Evolutionary conservation across 495 filamentous ascomycete species (phyloP).

Genomic region (Peziza echinospora): DNA sequence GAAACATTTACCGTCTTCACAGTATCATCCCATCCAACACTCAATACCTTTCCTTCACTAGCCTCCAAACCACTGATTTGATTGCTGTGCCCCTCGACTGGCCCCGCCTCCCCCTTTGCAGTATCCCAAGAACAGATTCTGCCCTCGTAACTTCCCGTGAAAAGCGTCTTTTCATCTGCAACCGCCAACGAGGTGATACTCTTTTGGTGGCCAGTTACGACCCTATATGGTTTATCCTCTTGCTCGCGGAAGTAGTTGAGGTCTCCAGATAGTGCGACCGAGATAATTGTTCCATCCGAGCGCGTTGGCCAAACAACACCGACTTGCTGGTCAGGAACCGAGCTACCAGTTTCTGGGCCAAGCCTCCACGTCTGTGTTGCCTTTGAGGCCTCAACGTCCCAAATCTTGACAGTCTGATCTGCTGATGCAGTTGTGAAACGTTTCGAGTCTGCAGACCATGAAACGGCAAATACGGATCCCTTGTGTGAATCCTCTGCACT

Average conservation of each 20-base stretch:
- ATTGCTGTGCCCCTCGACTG: constrained; percentile 64
- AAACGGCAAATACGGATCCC: constrained; percentile 78
- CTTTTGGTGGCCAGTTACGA: constrained; percentile 85
- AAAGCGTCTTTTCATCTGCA: constrained; percentile 37
- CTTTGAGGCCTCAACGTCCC: constrained; percentile 66
- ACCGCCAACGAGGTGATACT: constrained; percentile 55
- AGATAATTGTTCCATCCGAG: constrained; percentile 69
- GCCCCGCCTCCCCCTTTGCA: constrained; percentile 37
- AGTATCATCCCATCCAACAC: constrained; percentile 88
- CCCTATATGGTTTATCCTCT: constrained; percentile 37
- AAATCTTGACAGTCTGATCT: constrained; percentile 74
- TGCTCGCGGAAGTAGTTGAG: constrained; percentile 69
- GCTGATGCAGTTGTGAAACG: constrained; percentile 78
- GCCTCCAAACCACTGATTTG: constrained; percentile 56
- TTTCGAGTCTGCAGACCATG: constrained; percentile 77
- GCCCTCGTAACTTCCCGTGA: constrained; percentile 83
- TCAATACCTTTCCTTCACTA: constrained; percentile 43
- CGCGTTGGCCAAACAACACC: constrained; percentile 81
- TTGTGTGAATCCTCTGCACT: constrained; percentile 53
- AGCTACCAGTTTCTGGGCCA: constrained; percentile 29
- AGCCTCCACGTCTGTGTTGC: constrained; percentile 63
- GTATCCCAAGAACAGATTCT: constrained; percentile 66
- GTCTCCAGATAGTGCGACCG: constrained; percentile 66
- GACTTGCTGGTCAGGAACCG: constrained; percentile 70
- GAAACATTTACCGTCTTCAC: constrained; percentile 51